Base-by-base conservation (phyloP, 192 early-diverging fungal genomes). In the Helicostylum pulchrum region DNA sequence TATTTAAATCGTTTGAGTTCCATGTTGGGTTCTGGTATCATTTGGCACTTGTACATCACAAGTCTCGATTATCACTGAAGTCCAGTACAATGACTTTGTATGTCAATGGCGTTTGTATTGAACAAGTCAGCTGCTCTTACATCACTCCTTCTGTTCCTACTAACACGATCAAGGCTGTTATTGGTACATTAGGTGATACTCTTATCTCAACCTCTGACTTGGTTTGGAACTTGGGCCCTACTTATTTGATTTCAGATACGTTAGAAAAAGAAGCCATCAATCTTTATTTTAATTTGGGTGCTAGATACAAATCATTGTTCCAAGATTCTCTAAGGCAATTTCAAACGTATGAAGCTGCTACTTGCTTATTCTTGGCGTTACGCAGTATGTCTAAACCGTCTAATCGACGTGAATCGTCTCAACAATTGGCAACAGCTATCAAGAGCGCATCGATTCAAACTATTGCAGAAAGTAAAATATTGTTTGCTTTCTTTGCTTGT, bases 261-360 rank as follows among this genome's bases (percentile, higher is more conserved):
- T 34, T 90, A 36, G 86, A 89, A 69, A 75, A 71, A 1, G 83
- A 85, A 66, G 69, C 78, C 17, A 71, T 89, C 42, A 80, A 80
- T 53, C 69, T 87, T 0, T 75, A 86, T 17, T 88, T 80, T 74
- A 77, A 88, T 43, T 68, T 90, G 10, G 85, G 88, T 5, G 78
- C 84, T 39, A 77, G 87, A 0, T 89, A 90, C 71, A 75, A 72
- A 21, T 78, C 80, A 1, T 78, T 84, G 56, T 90, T 83, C 52
- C 87, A 89, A 61, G 88, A 85, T 57, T 80, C 79, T 9, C 64
- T 87, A 2, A 66, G 76, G 8, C 82, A 87, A 59, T 90, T 89
- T 67, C 81, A 84, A 53, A 87, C 86, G 0, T 85, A 87, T 39
- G 86, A 88, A 67, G 86, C 83, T 10, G 83, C 81, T 1, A 85